Evolutionary conservation across 2,329 filamentous ascomycete genomes (phyloP).

Genomic region (Penicillium digitatum): DNA sequence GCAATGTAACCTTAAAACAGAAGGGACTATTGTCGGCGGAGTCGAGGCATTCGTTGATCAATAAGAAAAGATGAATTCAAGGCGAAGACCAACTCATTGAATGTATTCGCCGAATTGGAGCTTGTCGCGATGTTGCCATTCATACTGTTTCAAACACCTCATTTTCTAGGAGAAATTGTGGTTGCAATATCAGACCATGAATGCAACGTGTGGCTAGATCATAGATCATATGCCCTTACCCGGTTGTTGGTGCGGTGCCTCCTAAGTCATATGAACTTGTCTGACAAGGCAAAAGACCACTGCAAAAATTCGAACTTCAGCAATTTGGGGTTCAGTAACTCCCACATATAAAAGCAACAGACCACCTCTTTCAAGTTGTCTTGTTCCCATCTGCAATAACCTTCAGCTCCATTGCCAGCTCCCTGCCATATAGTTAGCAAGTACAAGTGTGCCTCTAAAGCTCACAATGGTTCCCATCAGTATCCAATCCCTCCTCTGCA

Average conservation of each 20-base stretch:
- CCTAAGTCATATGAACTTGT: not conserved
- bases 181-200: constrained; percentile 4
- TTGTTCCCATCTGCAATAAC: not conserved
- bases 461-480: constrained; percentile 3
- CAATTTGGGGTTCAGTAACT: not conserved
- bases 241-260: not conserved
- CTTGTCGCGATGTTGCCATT: not conserved
- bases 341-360: not conserved
- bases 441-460: not conserved
- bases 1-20: constrained; percentile 20
- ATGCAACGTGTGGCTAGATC: constrained; percentile 8
- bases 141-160: not conserved
- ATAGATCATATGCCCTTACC: not conserved
- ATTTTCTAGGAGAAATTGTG: not conserved
- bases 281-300: not conserved
- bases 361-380: not conserved
- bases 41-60: constrained; percentile 10
- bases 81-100: not conserved
- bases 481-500: not conserved
- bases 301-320: not conserved
- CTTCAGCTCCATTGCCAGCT: not conserved
- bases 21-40: not conserved
- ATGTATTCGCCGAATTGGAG: not conserved
- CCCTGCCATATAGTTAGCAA: not conserved
- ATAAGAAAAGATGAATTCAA: not conserved